These are phyloP conservation scores for Mangifera indica DNA, from an alignment of 345 rosid genomes.

Conservation along the genomic window DNA sequence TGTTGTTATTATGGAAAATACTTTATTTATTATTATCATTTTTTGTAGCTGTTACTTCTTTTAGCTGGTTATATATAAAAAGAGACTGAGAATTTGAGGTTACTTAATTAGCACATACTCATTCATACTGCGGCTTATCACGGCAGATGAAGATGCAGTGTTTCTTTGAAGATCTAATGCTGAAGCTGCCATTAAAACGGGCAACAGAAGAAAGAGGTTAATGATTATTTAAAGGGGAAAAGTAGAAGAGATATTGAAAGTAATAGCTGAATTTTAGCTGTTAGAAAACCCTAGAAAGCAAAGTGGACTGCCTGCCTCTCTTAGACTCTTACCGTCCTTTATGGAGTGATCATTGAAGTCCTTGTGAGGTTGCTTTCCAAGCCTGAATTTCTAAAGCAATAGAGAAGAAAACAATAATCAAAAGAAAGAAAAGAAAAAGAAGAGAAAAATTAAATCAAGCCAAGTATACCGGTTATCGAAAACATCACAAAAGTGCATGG, in stretches of 20 bases:
- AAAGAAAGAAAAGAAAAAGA: slow-evolving; percentile 20
- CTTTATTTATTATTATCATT: too few species aligned
- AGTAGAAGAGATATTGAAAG: not conserved
- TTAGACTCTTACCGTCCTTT: slow-evolving; percentile 68
- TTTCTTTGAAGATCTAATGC: slow-evolving; percentile 84
- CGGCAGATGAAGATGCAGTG: slow-evolving; percentile 82
- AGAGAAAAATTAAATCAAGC: slow-evolving; percentile 18
- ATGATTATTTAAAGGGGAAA: not conserved
- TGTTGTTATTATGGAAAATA: not conserved
- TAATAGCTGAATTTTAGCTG: not conserved
- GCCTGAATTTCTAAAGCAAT: slow-evolving; percentile 72
- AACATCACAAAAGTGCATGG: slow-evolving; percentile 22
- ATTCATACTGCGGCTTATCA: slow-evolving; percentile 90
- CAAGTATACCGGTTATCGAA: slow-evolving; percentile 23
- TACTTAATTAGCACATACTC: slow-evolving; percentile 52
- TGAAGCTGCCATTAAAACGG: slow-evolving; percentile 40
- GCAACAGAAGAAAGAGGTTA: not conserved
- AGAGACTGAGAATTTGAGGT: not conserved
- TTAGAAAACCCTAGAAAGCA: slow-evolving; percentile 38
- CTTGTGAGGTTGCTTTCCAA: slow-evolving; percentile 99
- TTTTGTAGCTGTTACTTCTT: not conserved
- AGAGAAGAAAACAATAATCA: slow-evolving; percentile 19
- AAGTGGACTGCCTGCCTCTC: slow-evolving; percentile 22
- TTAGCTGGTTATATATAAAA: not conserved
- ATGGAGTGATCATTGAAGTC: slow-evolving; percentile 93